phyloP scores from a whole-genome alignment of 140 eudicot genomes.

The Stevia rebaudiana region DNA sequence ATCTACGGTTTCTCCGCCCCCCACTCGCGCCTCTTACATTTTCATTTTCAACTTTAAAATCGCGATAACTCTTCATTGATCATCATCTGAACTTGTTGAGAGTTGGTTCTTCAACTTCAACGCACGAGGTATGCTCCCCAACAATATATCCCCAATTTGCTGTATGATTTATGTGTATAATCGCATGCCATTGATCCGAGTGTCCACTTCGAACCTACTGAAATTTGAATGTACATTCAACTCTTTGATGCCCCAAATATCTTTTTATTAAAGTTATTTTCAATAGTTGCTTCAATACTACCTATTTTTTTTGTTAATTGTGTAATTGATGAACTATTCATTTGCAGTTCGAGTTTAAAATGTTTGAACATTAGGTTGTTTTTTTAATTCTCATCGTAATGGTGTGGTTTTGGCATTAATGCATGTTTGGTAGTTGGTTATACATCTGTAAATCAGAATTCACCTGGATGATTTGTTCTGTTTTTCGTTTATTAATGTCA shows the following conservation, averaged over 20 bases:
- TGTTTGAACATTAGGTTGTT: background rate
- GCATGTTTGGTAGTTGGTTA: background rate
- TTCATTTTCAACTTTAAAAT: background rate
- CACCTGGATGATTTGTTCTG: background rate
- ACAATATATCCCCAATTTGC: background rate
- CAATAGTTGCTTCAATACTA: too few relatives aligned
- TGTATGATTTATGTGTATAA: background rate
- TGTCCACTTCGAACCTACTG: background rate
- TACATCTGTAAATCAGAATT: background rate
- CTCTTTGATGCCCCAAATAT: background rate
- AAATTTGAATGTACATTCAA: background rate
- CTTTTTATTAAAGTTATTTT: background rate
- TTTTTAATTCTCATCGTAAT: background rate
- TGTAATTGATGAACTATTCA: too few relatives aligned
- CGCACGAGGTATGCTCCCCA: conserved; percentile 12
- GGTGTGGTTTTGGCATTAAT: background rate
- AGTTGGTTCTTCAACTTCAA: background rate
- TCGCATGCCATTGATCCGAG: background rate
- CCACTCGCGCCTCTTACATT: background rate
- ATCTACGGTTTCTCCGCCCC: conserved; percentile 23
- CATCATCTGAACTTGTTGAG: background rate
- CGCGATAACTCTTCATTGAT: background rate
- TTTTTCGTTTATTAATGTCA: background rate
- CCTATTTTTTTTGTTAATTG: too few relatives aligned
- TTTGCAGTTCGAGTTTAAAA: background rate